These are phyloP conservation scores for Themeda triandra DNA, from an alignment of 176 grass and related monocot genomes.

Conservation along the genomic window DNA sequence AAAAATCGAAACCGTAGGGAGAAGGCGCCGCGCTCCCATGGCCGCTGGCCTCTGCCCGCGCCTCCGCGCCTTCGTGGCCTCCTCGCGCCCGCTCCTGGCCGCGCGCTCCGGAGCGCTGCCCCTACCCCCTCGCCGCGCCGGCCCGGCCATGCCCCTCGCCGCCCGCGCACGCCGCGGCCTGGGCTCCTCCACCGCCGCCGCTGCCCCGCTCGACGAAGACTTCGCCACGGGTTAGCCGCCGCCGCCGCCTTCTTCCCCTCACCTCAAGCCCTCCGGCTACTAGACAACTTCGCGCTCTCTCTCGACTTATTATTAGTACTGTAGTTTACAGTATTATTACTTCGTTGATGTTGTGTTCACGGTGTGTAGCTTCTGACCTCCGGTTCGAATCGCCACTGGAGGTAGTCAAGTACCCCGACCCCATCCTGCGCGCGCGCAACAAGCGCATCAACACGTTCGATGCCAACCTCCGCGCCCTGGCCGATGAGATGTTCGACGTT, in stretches of 20 bases:
- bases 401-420: conserved; percentile 87
- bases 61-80: conserved; percentile 21
- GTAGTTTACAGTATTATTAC: background rate
- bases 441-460: conserved; percentile 86
- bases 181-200: conserved; percentile 18
- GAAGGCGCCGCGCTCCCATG: conserved; percentile 23
- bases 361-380: conserved; percentile 73
- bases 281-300: background rate
- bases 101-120: background rate
- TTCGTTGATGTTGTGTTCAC: background rate
- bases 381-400: conserved; percentile 67
- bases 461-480: conserved; percentile 59
- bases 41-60: conserved; percentile 21
- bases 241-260: background rate
- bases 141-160: conserved; percentile 29
- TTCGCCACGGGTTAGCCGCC: conserved; percentile 60
- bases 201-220: conserved; percentile 25
- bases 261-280: background rate
- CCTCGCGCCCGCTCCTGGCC: conserved; percentile 21
- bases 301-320: background rate
- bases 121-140: background rate
- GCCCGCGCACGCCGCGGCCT: conserved; percentile 39
- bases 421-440: conserved; percentile 69
- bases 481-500: conserved; percentile 84
- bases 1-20: background rate